Conservation (phyloP, 148 eudicot species). For the Silene latifolia region DNA sequence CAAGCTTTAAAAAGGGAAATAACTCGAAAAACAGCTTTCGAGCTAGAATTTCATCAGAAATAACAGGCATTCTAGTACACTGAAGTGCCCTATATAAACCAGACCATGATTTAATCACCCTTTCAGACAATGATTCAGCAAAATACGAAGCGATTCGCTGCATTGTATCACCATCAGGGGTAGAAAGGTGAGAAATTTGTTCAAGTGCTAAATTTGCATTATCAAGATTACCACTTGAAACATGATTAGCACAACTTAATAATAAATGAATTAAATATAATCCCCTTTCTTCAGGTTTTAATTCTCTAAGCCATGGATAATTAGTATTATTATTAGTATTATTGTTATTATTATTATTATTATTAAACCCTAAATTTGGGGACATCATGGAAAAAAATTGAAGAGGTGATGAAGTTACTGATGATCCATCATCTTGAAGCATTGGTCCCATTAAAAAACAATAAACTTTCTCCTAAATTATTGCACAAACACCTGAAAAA, state of each 20-base stretch:
- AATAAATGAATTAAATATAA: conserved; percentile 79
- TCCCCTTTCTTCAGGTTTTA: conserved; percentile 93
- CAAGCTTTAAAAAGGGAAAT: conserved; percentile 76
- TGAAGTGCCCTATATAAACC: conserved; percentile 78
- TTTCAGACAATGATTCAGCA: conserved; percentile 80
- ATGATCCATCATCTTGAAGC: conserved; percentile 88
- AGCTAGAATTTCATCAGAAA: conserved; percentile 57
- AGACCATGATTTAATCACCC: conserved; percentile 77
- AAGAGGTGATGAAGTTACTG: conserved; percentile 77
- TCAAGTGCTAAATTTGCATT: conserved; percentile 80
- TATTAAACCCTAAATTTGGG: conserved; percentile 47
- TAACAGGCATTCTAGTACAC: conserved; percentile 46
- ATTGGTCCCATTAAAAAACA: conserved; percentile 38
- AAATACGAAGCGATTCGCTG: conserved; percentile 93
- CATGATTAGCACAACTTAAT: conserved; percentile 88
- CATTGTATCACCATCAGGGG: conserved; percentile 94
- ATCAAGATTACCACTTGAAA: conserved; percentile 62
- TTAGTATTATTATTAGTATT: conserved; percentile 12
- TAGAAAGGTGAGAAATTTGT: conserved; percentile 74
- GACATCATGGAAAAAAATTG: conserved; percentile 63
- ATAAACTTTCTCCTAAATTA: conserved; percentile 1
- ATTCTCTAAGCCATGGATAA: conserved; percentile 70
- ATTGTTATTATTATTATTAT: no score
- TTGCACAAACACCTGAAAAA: not conserved
- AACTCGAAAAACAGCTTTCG: conserved; percentile 68